Conservation (phyloP, 176 grass and related monocot genomes). For the Carex scoparia region DNA sequence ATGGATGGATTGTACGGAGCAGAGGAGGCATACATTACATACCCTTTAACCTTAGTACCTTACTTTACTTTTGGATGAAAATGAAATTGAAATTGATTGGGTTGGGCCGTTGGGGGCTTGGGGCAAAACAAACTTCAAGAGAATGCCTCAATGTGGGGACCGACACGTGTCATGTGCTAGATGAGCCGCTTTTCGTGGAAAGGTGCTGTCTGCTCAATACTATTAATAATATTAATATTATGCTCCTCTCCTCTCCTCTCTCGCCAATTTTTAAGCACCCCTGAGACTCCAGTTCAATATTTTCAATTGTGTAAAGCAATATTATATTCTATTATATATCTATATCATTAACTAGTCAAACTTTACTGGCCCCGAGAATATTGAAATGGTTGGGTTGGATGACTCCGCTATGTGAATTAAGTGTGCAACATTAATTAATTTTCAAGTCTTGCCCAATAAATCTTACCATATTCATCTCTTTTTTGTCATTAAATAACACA, state of each 20-base stretch:
- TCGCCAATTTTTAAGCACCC: background rate
- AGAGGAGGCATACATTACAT: background rate
- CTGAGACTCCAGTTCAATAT: background rate
- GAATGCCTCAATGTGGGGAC: background rate
- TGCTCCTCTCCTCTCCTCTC: too few relatives aligned
- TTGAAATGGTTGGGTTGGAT: too few relatives aligned
- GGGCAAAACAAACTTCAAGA: background rate
- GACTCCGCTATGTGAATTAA: too few relatives aligned
- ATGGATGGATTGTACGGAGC: background rate
- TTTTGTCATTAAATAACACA: too few relatives aligned
- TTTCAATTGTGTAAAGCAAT: too few relatives aligned
- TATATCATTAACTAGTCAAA: too few relatives aligned
- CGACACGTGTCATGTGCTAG: slow-evolving; percentile 24
- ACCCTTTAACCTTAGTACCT: background rate
- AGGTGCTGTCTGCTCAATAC: slow-evolving; percentile 11
- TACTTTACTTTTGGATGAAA: background rate
- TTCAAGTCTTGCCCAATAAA: too few relatives aligned
- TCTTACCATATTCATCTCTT: too few relatives aligned
- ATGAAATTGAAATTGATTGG: background rate
- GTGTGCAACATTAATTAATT: too few relatives aligned
- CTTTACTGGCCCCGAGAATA: too few relatives aligned
- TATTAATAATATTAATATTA: too few relatives aligned
- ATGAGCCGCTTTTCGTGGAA: background rate
- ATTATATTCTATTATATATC: background rate
- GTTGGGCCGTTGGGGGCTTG: too few relatives aligned